phyloP scores from a whole-genome alignment of 73 alveolate species.

The Paramecium biaurelia region DNA sequence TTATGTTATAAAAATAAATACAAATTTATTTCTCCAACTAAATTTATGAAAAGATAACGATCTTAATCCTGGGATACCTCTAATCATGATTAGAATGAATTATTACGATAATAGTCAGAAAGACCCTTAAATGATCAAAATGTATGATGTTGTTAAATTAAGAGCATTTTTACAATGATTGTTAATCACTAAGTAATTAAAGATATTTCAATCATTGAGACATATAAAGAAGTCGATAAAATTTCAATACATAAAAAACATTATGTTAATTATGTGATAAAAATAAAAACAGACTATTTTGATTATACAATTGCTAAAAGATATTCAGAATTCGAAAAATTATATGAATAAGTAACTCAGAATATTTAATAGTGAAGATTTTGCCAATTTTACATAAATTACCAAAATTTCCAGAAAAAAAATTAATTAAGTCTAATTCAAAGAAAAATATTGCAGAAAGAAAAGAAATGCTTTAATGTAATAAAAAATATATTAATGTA shows the following conservation, averaged over 20 bases:
- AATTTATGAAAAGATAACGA: neutral
- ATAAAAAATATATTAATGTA: neutral
- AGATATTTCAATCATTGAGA: neutral
- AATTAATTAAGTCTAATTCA: neutral
- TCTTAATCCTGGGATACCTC: neutral
- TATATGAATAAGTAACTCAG: neutral
- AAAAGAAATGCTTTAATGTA: neutral
- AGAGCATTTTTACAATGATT: neutral
- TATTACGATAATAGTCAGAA: neutral
- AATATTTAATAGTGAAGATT: neutral
- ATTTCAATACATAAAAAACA: neutral
- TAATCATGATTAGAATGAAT: neutral
- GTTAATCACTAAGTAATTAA: neutral
- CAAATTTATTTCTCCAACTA: neutral
- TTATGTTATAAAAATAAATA: neutral
- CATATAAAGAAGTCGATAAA: neutral
- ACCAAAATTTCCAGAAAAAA: constrained; percentile 50
- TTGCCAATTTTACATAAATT: neutral
- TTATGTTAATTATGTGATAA: neutral
- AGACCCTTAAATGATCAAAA: neutral
- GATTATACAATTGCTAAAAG: neutral
- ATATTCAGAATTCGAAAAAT: neutral
- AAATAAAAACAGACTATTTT: constrained; percentile 23
- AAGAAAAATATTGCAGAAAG: constrained; percentile 35
- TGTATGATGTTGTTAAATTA: neutral